Percentiles rank a stretch among this genome's conserved stretches.
Evolutionary conservation across 129 eudicot species (phyloP).

Genomic region (Ambrosia trifida): DNA sequence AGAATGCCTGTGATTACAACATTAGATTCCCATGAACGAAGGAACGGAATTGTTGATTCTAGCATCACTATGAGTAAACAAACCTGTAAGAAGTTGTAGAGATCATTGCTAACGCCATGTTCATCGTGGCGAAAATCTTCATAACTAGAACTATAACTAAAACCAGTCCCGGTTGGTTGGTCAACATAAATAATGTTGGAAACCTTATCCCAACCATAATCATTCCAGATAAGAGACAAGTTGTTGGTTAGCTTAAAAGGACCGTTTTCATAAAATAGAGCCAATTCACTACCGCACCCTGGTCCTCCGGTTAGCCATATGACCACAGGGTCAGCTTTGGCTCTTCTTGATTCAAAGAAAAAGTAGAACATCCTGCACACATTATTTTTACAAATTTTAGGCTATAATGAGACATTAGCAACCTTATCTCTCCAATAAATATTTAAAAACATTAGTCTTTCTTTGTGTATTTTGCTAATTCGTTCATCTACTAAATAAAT

Average conservation of each 20-base stretch:
- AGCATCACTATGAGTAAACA: neutral
- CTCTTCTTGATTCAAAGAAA: conserved; percentile 78
- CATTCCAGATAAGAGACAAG: conserved; percentile 77
- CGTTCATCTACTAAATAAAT: neutral
- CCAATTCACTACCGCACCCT: conserved; percentile 85
- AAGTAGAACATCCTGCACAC: conserved; percentile 91
- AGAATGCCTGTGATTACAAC: conserved; percentile 57
- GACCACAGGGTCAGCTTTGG: conserved; percentile 71
- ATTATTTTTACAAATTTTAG: conserved; percentile 18
- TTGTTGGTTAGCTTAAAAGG: conserved; percentile 69
- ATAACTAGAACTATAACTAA: conserved; percentile 40
- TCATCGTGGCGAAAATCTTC: conserved; percentile 36
- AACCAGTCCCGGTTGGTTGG: conserved; percentile 36
- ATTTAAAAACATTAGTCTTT: neutral
- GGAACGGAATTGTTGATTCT: neutral
- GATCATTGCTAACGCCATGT: conserved; percentile 66
- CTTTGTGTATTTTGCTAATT: neutral
- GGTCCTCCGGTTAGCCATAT: conserved; percentile 96
- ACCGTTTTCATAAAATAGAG: conserved; percentile 92
- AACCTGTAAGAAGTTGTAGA: conserved; percentile 90
- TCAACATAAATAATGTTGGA: conserved; percentile 48
- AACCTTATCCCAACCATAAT: conserved; percentile 90
- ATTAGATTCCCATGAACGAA: conserved; percentile 21
- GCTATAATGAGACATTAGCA: neutral
- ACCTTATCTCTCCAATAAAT: neutral